Evolutionary conservation across 2,329 filamentous ascomycete species (phyloP).

Genomic region (Microsporum ferrugineum): DNA sequence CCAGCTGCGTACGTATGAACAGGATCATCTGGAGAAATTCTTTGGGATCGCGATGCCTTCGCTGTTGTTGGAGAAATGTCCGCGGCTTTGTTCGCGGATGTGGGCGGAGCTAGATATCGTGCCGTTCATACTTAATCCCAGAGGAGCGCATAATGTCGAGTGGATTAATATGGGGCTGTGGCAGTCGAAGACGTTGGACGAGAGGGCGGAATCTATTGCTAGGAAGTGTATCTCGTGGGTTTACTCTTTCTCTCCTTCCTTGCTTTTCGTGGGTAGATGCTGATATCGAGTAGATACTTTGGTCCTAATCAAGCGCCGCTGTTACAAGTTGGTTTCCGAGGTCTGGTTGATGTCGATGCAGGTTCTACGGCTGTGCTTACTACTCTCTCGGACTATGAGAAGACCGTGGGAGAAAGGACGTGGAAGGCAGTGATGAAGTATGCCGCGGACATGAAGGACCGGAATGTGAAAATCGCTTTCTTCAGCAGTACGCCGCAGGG

Average conservation of each 20-base stretch:
- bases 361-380: constrained; percentile 53
- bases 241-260: neutral
- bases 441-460: constrained; percentile 49
- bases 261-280: constrained; percentile 4
- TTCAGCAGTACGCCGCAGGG: constrained; percentile 73
- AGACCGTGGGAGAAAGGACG: constrained; percentile 49
- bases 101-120: constrained; percentile 70
- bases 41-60: constrained; percentile 60
- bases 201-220: constrained; percentile 71
- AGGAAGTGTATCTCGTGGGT: constrained; percentile 63
- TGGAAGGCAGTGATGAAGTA: constrained; percentile 57
- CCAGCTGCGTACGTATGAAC: constrained; percentile 49
- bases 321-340: constrained; percentile 53
- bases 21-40: constrained; percentile 59
- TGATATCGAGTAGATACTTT: constrained; percentile 45
- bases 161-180: constrained; percentile 31
- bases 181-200: constrained; percentile 54
- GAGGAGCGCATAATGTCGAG: constrained; percentile 17
- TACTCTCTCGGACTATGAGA: constrained; percentile 46
- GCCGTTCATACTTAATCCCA: constrained; percentile 50
- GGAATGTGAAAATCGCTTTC: constrained; percentile 60
- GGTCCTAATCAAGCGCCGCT: constrained; percentile 60
- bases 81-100: constrained; percentile 55
- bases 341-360: constrained; percentile 59
- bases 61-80: constrained; percentile 49